Base-by-base conservation (phyloP, 73 alveolate species). In the Strombidium stylifer region DNA sequence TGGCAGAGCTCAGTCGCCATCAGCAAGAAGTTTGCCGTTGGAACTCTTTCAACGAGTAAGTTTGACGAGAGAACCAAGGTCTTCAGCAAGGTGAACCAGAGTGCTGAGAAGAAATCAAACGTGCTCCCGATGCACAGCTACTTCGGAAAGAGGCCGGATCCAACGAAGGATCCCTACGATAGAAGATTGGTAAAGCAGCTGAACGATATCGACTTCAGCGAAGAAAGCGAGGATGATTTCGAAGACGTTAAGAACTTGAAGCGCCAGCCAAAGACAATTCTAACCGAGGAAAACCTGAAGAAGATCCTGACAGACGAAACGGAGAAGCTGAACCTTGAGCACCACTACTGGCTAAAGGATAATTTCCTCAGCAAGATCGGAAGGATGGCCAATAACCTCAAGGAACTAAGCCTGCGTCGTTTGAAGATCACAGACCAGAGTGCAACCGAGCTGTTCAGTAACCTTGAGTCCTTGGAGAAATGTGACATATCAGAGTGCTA, bases 201-300 rank as follows among this genome's bases (percentile, higher is more conserved):
- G n/a, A 75, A 78, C 56, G 89, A 78, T 30, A 78, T 78, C 36
- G 35, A 76, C 15, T 78, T 78, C 25, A 68, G 48, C 15, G 88
- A 75, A 30, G 73, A 57, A 20, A 57, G 47, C 19, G 54, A 28
- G 16, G 56, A 57, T 10, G 65, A 44, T 14, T 44, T 46, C 27
- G 78, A 78, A 30, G 89, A 78, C 8, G 30, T 67, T 8, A 53
- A 56, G 42, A 41, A 47, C 46, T 47, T 55, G 10, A 66, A 73
- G 51, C 66, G 89, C 49, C 60, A 67, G 40, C 83, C 83, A 5
- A 47, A 62, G 32, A 78, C 81, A 15, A 69, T 68, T 55, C 51
- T 78, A 14, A 78, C 89, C 15, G 83, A 78, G 24, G 89, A 78
- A 19, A 78, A 48, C 28, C 41, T 78, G 59, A 78, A 78, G 50